Conservation (phyloP, 1,284 basidiomycete genomes). For the Ganoderma lucidum region DNA sequence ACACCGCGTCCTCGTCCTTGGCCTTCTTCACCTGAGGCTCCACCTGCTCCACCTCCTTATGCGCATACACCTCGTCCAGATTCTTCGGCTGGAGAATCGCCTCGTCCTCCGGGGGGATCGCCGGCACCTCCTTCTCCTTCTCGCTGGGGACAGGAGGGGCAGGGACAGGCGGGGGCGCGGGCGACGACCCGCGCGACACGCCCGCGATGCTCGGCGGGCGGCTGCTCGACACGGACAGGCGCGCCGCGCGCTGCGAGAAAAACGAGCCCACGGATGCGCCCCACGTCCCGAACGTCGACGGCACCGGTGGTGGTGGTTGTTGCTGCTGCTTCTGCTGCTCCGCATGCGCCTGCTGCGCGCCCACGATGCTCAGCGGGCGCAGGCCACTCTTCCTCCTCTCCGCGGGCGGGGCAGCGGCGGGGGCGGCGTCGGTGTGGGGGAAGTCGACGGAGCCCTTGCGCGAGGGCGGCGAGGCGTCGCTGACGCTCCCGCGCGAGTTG, state of each 20-base stretch:
- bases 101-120: conserved; percentile 16
- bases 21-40: neutral
- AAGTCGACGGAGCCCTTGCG: conserved; percentile 25
- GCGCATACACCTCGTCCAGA: conserved; percentile 30
- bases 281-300: conserved; percentile 53
- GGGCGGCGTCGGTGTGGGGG: conserved; percentile 4
- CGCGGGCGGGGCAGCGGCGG: conserved; percentile 19
- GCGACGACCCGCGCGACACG: conserved; percentile 25
- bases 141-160: conserved; percentile 20
- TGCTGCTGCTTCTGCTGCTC: conserved; percentile 38
- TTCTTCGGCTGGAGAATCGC: conserved; percentile 22
- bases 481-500: conserved; percentile 42
- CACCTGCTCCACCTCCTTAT: neutral
- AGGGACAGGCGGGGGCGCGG: conserved; percentile 28
- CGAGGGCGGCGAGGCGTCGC: conserved; percentile 18
- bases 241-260: conserved; percentile 50
- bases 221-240: conserved; percentile 43
- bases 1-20: conserved; percentile 10
- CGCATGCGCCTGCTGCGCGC: conserved; percentile 43
- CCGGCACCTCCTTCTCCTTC: conserved; percentile 1
- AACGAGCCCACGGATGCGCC: conserved; percentile 71
- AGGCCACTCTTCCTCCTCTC: conserved; percentile 35
- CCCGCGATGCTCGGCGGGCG: conserved; percentile 25
- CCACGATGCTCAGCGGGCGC: conserved; percentile 40
- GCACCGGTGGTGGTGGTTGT: conserved; percentile 24